Percentiles rank a stretch among this genome's conserved stretches.
Conservation (phyloP, 768 basidiomycete species). For the Agrocybe chaxingu region DNA sequence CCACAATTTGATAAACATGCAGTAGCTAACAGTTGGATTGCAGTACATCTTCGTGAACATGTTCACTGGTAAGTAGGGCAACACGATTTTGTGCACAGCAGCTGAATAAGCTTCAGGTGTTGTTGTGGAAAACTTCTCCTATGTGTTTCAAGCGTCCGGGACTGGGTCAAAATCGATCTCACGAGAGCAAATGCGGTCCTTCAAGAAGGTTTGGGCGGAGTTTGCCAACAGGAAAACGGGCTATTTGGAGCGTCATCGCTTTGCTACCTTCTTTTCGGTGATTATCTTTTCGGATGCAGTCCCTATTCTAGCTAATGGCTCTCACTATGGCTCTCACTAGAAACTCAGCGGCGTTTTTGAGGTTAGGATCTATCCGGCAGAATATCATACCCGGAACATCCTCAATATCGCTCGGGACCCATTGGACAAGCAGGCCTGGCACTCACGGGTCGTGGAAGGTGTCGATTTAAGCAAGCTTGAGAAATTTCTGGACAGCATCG, state of each 20-base stretch:
- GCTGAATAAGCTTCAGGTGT: conserved; percentile 49
- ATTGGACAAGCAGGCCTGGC: conserved; percentile 28
- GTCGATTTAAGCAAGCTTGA: conserved; percentile 67
- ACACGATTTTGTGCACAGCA: background rate
- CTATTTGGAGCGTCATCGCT: conserved; percentile 64
- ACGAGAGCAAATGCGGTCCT: conserved; percentile 88
- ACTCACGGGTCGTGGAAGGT: conserved; percentile 38
- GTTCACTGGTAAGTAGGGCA: conserved; percentile 71
- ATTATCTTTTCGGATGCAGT: conserved; percentile 24
- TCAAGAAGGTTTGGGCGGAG: conserved; percentile 93
- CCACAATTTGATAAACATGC: background rate
- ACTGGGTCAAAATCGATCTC: conserved; percentile 80
- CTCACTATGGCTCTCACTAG: conserved; percentile 34
- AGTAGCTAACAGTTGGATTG: background rate
- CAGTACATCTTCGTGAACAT: conserved; percentile 96
- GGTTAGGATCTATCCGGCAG: conserved; percentile 76
- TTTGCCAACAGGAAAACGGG: conserved; percentile 79
- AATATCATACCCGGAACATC: conserved; percentile 63
- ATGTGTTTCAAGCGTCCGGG: conserved; percentile 86
- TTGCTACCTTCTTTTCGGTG: conserved; percentile 82
- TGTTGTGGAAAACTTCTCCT: conserved; percentile 93
- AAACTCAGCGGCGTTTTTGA: conserved; percentile 85
- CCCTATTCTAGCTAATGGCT: background rate
- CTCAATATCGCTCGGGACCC: conserved; percentile 44
- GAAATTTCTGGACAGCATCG: conserved; percentile 56